Conservation (phyloP, 305 asterid genomes). For the Solanum aculeatissimum region DNA sequence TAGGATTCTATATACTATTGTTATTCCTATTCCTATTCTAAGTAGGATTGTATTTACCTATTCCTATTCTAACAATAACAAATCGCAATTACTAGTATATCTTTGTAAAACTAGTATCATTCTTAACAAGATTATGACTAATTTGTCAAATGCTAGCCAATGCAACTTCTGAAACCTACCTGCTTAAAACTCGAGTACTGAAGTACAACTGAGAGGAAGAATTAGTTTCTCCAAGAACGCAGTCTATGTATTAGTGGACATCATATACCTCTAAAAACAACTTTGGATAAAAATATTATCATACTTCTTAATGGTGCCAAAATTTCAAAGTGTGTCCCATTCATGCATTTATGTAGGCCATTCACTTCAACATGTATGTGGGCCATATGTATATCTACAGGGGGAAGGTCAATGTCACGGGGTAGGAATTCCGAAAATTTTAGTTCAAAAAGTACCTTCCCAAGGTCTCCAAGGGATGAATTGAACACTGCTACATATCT, state of each 20-base stretch:
- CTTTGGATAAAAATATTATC: neutral
- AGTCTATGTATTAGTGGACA: neutral
- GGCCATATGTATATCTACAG: neutral
- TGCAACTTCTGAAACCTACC: neutral
- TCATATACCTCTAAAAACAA: neutral
- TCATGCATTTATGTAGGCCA: neutral
- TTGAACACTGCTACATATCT: constrained; percentile 86
- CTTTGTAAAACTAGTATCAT: neutral
- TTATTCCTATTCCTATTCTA: too few relatives aligned
- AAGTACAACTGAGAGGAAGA: neutral
- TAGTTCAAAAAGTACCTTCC: constrained; percentile 54
- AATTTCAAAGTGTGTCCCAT: neutral
- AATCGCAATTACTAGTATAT: neutral
- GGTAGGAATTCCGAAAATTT: neutral
- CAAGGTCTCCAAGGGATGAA: constrained; percentile 95
- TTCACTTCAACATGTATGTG: neutral
- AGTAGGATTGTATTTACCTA: too few relatives aligned
- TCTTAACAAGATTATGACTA: neutral
- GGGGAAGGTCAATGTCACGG: neutral
- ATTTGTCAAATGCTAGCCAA: neutral
- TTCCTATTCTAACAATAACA: too few relatives aligned
- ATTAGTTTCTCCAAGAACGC: neutral
- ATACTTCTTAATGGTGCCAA: neutral
- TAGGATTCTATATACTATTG: too few relatives aligned
- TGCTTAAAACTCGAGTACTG: neutral